These are phyloP conservation scores for Aureobasidium sp. DNA, from an alignment of 2,329 filamentous ascomycete genomes.

Conservation along the genomic window DNA sequence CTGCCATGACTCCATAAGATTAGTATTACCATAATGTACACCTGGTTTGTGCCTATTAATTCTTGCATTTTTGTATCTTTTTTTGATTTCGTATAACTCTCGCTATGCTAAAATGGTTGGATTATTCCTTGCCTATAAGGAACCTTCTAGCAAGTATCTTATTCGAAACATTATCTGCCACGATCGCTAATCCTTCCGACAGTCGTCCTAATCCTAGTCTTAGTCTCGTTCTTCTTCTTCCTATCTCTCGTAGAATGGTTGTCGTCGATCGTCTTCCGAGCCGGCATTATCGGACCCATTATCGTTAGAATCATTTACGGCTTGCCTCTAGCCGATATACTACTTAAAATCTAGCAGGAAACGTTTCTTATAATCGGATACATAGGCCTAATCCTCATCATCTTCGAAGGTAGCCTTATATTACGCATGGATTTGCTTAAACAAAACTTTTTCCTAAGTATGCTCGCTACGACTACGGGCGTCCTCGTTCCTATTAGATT, in stretches of 20 bases:
- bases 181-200: slow-evolving; percentile 1
- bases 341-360: slow-evolving; percentile 35
- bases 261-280: slow-evolving; percentile 33
- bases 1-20: too few relatives aligned
- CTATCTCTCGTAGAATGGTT: slow-evolving; percentile 35
- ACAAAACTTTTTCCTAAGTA: slow-evolving; percentile 36
- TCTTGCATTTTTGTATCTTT: too few relatives aligned
- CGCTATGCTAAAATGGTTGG: background rate
- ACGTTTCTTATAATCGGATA: slow-evolving; percentile 41
- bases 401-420: slow-evolving; percentile 43
- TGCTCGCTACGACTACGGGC: slow-evolving; percentile 35
- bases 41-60: too few relatives aligned
- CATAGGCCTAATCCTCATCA: slow-evolving; percentile 41
- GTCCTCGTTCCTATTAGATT: slow-evolving; percentile 39
- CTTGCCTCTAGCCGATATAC: slow-evolving; percentile 36
- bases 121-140: slow-evolving; percentile 1
- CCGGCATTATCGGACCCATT: slow-evolving; percentile 41
- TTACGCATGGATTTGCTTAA: slow-evolving; percentile 39
- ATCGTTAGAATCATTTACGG: slow-evolving; percentile 41
- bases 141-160: slow-evolving; percentile 8
- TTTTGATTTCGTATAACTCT: too few relatives aligned
- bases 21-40: too few relatives aligned
- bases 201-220: slow-evolving; percentile 34
- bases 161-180: slow-evolving; percentile 17
- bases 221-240: slow-evolving; percentile 39